Conservation (phyloP, 1,284 basidiomycete species). For the Apiotrichum laibachii region DNA sequence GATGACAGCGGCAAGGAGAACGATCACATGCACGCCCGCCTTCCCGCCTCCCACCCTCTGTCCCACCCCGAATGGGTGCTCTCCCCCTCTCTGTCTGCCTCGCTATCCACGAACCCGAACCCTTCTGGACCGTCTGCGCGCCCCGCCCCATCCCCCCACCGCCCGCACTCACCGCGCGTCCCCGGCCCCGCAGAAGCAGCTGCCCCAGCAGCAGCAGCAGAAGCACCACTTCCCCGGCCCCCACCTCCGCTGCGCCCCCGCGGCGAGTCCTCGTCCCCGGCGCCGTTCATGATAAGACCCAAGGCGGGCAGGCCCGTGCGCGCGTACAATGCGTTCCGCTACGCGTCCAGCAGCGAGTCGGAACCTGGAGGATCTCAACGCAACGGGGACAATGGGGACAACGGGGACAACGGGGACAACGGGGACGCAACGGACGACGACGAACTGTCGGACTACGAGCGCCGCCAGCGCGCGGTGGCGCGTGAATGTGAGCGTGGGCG, state of each 20-base stretch:
- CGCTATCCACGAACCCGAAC: no score
- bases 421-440: conserved; percentile 15
- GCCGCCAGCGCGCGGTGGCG: conserved; percentile 3
- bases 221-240: background rate
- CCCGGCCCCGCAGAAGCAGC: background rate
- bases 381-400: background rate
- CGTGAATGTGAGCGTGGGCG: conserved; percentile 5
- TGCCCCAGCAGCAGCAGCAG: background rate
- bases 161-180: no score
- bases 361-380: no score
- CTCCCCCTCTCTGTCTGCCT: no score
- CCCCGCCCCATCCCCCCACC: no score
- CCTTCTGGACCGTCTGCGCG: no score
- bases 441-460: conserved; percentile 30
- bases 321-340: no score
- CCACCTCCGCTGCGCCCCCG: background rate
- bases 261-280: background rate
- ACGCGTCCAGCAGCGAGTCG: background rate
- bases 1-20: no score
- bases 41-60: no score
- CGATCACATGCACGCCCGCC: no score
- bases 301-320: no score
- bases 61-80: no score
- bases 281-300: background rate
- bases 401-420: conserved; percentile 9